Evolutionary conservation across 306 rosid genomes (phyloP), one percentile per base, ranked within the genome.

Genomic region (Cicer chorassanicum): DNA sequence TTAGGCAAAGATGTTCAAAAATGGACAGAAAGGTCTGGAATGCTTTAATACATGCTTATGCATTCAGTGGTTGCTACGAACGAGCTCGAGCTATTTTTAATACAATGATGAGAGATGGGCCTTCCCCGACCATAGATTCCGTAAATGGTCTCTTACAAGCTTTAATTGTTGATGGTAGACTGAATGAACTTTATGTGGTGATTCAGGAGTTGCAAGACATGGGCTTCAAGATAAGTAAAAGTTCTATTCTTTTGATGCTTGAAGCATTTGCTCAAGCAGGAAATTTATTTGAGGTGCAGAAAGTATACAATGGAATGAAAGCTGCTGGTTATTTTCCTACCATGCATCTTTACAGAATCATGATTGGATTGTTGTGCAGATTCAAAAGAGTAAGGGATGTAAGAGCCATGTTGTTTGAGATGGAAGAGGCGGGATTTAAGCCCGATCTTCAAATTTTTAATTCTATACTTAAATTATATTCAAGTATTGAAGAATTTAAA

Each of bases 171-270:
- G 97, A 93, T 82, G 84, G 86, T 14, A 92, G 98, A 78, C 81
- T 93, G 78, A 77, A 80, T n/a, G 98, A 93, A 82, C 90, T 93
- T 81, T 88, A 93, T 69, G 91, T 91, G 48, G 89, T 89, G 53
- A 82, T 91, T 76, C 91, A 89, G 79, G 98, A 91, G 81, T 77
- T 93, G 83, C 98, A 93, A 88, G 98, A 93, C 90, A 88, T 91
- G 91, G 96, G 92, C 72, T 83, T 91, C 49, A 88, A 89, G 85
- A 88, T 93, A 54, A 93, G 96, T 82, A 89, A 89, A 84, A 91
- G 92, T 77, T 93, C 98, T 43, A 85, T 89, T 83, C 83, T 93
- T 69, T 83, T 93, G 88, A 87, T 86, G 88, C 94, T 93, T 61
- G 97, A 91, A 83, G 92, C 98, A 61, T 93, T 88, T 84, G 88